These are phyloP conservation scores for Clitopilus hobsonii DNA, from an alignment of 768 basidiomycete genomes.

Conservation along the genomic window DNA sequence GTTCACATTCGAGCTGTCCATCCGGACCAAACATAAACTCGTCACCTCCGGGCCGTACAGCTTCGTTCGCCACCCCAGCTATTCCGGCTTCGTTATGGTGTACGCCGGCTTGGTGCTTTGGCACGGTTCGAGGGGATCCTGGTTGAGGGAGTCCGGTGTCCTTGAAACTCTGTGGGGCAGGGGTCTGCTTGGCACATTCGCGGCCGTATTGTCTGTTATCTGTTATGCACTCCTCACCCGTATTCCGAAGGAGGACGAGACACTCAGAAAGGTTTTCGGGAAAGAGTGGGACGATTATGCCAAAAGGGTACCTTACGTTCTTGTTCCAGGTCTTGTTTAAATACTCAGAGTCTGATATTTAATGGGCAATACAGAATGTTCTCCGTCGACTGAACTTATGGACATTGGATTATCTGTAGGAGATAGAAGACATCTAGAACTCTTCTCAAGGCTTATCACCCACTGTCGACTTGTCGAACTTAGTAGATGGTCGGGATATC, in stretches of 20 bases:
- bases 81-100: constrained; percentile 17
- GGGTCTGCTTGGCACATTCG: constrained; percentile 1
- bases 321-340: constrained; percentile 21
- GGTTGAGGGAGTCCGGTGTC: constrained; percentile 11
- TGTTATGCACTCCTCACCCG: constrained; percentile 9
- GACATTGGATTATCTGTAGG: too few relatives aligned
- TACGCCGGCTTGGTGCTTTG: constrained; percentile 9
- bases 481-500: too few relatives aligned
- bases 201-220: constrained; percentile 7
- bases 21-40: constrained; percentile 17
- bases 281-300: constrained; percentile 24
- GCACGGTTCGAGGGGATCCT: constrained; percentile 7
- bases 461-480: too few relatives aligned
- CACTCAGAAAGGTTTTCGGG: constrained; percentile 22
- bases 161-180: constrained; percentile 14
- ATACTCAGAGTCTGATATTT: constrained; percentile 9
- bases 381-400: too few relatives aligned
- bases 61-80: constrained; percentile 28
- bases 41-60: constrained; percentile 26
- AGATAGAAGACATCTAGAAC: too few relatives aligned
- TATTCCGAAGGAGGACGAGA: constrained; percentile 22
- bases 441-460: too few relatives aligned
- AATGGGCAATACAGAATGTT: constrained; percentile 8
- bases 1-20: constrained; percentile 36
- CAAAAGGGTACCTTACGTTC: constrained; percentile 18